Percentiles rank a stretch among this genome's conserved stretches.
phyloP scores from a whole-genome alignment of 176 grass and related monocot genomes.

The Tillandsia leiboldiana region DNA sequence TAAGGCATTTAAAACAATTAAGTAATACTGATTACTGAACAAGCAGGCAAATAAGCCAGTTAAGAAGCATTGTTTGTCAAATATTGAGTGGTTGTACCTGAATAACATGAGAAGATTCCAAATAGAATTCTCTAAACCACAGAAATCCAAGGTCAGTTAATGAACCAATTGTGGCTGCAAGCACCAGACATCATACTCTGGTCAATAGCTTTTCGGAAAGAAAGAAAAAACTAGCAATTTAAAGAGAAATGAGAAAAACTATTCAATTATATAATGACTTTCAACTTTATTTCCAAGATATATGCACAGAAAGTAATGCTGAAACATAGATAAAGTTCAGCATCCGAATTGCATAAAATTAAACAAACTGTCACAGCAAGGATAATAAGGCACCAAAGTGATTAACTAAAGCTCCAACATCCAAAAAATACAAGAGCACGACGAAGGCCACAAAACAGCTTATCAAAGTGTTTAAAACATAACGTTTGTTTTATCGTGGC shows the following conservation, averaged over 20 bases:
- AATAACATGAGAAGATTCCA: slow-evolving; percentile 97
- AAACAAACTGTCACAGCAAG: not conserved
- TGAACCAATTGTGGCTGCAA: slow-evolving; percentile 89
- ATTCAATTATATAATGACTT: not conserved
- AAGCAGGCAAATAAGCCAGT: not conserved
- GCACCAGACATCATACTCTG: slow-evolving; percentile 2
- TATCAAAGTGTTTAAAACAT: too few species aligned
- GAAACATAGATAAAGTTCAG: not conserved
- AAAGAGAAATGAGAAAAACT: not conserved
- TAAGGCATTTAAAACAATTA: too few species aligned
- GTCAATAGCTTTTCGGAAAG: not conserved
- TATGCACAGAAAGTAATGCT: not conserved
- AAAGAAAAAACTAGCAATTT: slow-evolving; percentile 1
- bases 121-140: slow-evolving; percentile 98
- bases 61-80: not conserved
- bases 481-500: too few species aligned
- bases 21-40: not conserved
- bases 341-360: not conserved
- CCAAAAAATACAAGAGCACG: not conserved
- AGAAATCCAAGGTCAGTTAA: slow-evolving; percentile 97
- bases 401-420: not conserved
- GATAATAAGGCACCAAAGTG: not conserved
- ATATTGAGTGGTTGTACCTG: slow-evolving; percentile 38
- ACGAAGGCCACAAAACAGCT: not conserved
- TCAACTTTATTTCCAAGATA: not conserved